Base-by-base conservation (phyloP, 768 basidiomycete genomes). In the Podaxis rugospora region DNA sequence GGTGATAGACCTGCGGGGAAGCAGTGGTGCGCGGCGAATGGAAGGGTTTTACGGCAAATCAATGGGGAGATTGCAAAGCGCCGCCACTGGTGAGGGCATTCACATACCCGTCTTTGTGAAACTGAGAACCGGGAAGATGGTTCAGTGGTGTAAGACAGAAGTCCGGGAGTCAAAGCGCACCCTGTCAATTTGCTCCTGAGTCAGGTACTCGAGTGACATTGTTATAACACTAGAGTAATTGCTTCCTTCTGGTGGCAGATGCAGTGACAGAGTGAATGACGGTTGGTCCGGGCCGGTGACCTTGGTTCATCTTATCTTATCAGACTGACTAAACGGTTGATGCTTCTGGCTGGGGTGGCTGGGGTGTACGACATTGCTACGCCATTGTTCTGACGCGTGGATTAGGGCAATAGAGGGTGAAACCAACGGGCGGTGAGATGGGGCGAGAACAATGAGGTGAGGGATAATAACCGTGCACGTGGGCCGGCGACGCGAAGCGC, bases 121-220 rank as follows among this genome's bases (percentile, higher is more conserved):
- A 74, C 74, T 74, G 18, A 58, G 23, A 32, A 51, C 27, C 11
- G 35, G 36, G 25, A n/a, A 21, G n/a, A 7, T 14, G 49, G 49
- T 44, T n/a, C 35, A 54, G 57, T 37, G 47, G 35, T 64, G 27
- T 40, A 14, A 63, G 28, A 25, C 27, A 28, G 25, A 21, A n/a
- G 6, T 35, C 16, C 27, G 16, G 21, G 27, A 46, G 51, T 37
- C 28, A 35, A 18, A 6, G 67, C 76, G 56, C 27, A 82, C 88
- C 80, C 85, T 77, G 62, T 84, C 74, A 18, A 88, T 77, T 67
- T 90, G 87, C 10, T 76, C 77, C 63, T 80, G 75, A 5, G 80
- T 79, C 21, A 90, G 74, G 65, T 80, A 86, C 64, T 82, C 75
- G 27, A 60, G 59, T 21, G 40, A 6, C 59, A 60, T 60, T 53